phyloP scores from a whole-genome alignment of 2,329 filamentous ascomycete species.

The Penicillium frequentans region DNA sequence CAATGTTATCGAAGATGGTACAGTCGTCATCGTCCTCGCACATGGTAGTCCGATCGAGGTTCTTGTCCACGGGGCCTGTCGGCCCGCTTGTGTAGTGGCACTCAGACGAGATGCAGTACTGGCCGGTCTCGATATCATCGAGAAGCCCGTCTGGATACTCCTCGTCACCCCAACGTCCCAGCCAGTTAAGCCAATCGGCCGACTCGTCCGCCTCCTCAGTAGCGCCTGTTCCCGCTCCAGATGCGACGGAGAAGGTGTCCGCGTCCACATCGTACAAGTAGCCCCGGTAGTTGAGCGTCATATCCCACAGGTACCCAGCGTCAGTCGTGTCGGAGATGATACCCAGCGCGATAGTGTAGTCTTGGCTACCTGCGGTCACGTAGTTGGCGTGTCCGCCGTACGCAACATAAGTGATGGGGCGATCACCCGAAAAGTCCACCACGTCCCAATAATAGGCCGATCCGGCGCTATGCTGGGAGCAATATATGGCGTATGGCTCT shows the following conservation, averaged over 20 bases:
- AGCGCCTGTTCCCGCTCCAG: slow-evolving; percentile 1
- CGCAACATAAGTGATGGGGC: slow-evolving; percentile 4
- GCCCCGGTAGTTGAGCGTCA: slow-evolving; percentile 7
- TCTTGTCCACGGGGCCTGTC: slow-evolving; percentile 2
- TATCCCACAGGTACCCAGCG: slow-evolving; percentile 2
- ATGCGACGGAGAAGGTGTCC: not conserved
- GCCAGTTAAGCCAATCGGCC: slow-evolving; percentile 2
- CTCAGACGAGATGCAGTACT: slow-evolving; percentile 4
- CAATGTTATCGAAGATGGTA: slow-evolving; percentile 1
- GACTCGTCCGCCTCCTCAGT: slow-evolving; percentile 2
- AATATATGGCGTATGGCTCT: slow-evolving; percentile 3
- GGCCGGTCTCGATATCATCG: slow-evolving; percentile 3
- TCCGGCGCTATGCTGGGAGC: slow-evolving; percentile 3
- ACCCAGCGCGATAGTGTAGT: slow-evolving; percentile 2
- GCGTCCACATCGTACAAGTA: slow-evolving; percentile 1
- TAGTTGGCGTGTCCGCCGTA: slow-evolving; percentile 7
- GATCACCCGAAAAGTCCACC: slow-evolving; percentile 2
- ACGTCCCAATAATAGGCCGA: slow-evolving; percentile 7
- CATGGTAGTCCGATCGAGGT: slow-evolving; percentile 2
- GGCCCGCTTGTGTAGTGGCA: slow-evolving; percentile 5
- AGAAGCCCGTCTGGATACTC: not conserved
- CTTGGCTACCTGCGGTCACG: slow-evolving; percentile 2
- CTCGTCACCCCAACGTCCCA: slow-evolving; percentile 1
- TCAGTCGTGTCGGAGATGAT: slow-evolving; percentile 2
- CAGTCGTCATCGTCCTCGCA: slow-evolving; percentile 5